A percentile compares a stretch with the other conserved stretches of the same genome.
Evolutionary conservation across 2,329 filamentous ascomycete species (phyloP).

Genomic region (Trichophyton benhamiae): DNA sequence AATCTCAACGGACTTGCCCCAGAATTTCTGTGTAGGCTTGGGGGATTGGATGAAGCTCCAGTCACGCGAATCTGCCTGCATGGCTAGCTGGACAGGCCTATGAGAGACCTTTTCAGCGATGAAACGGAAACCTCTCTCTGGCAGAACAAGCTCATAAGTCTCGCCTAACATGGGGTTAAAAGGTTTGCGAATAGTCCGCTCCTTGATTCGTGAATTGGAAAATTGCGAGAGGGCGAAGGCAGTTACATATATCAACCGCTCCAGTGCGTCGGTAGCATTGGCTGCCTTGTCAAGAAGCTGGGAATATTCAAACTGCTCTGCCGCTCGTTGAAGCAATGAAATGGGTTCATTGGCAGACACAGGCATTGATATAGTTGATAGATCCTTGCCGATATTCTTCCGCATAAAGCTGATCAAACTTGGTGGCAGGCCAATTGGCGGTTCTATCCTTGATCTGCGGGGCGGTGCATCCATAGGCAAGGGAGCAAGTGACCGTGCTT

Average conservation of each 20-base stretch:
- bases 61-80: constrained; percentile 72
- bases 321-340: constrained; percentile 74
- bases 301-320: constrained; percentile 86
- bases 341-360: constrained; percentile 90
- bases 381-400: constrained; percentile 95
- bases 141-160: constrained; percentile 82
- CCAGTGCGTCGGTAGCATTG: constrained; percentile 42
- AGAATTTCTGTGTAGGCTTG: constrained; percentile 89
- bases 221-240: constrained; percentile 86
- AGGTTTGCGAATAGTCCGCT: constrained; percentile 85
- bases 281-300: constrained; percentile 67
- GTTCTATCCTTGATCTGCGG: constrained; percentile 57
- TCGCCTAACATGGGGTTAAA: constrained; percentile 96
- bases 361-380: constrained; percentile 94
- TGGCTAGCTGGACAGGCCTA: constrained; percentile 80
- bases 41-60: constrained; percentile 87
- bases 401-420: constrained; percentile 87
- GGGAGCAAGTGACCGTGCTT: constrained; percentile 63
- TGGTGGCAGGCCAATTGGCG: constrained; percentile 67
- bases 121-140: constrained; percentile 77
- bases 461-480: constrained; percentile 57
- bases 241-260: constrained; percentile 71
- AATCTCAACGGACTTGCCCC: constrained; percentile 92
- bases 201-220: constrained; percentile 68
- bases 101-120: constrained; percentile 94